Evolutionary conservation across 1,284 basidiomycete genomes (phyloP).

Genomic region (Ustilago trichophora): DNA sequence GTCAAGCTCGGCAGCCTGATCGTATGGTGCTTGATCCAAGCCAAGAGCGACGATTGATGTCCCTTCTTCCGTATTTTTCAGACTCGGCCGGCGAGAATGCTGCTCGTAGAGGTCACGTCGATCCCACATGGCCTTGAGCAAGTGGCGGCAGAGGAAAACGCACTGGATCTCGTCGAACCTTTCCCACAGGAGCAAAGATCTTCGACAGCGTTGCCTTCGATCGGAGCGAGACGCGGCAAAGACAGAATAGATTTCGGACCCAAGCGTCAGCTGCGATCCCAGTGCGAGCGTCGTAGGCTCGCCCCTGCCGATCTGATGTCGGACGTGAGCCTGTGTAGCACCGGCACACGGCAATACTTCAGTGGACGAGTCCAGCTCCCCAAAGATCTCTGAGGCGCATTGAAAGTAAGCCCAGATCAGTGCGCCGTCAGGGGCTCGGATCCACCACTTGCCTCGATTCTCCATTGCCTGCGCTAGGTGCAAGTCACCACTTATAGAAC

Average conservation of each 20-base stretch:
- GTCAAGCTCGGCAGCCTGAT: conserved; percentile 3
- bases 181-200: conserved; percentile 15
- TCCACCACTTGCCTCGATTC: conserved; percentile 20
- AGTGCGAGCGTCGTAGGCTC: conserved; percentile 5
- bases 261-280: conserved; percentile 4
- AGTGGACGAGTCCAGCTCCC: conserved; percentile 4
- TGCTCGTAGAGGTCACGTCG: conserved; percentile 16
- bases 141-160: conserved; percentile 13
- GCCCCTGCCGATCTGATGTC: conserved; percentile 6
- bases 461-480: conserved; percentile 13
- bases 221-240: conserved; percentile 7
- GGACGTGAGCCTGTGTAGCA: too few relatives aligned
- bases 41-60: too few relatives aligned
- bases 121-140: conserved; percentile 19
- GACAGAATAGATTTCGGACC: background rate
- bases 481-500: background rate
- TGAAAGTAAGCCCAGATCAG: conserved; percentile 26
- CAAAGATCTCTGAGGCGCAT: conserved; percentile 20
- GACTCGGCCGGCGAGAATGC: background rate
- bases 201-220: conserved; percentile 9
- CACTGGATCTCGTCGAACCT: conserved; percentile 15
- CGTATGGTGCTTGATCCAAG: background rate
- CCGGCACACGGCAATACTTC: too few relatives aligned
- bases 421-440: conserved; percentile 16
- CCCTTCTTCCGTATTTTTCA: background rate